Evolutionary conservation across 208 protist species (phyloP), one percentile per base, ranked within the genome.

Genomic region (Acanthamoeba castellanii): DNA sequence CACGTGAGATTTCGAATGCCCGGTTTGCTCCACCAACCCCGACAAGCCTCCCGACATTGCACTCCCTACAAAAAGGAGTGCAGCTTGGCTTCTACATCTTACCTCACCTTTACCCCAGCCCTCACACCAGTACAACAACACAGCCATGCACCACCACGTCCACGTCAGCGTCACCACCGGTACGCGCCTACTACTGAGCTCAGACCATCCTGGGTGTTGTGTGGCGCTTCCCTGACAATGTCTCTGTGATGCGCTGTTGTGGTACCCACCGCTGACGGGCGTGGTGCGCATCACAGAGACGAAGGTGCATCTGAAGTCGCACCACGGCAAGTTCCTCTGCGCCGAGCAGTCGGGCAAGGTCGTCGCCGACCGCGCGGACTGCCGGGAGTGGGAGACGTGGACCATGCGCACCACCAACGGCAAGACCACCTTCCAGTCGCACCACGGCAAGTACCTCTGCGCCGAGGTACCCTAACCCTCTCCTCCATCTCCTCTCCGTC

Each of bases 401-500:
- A 50, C 42, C 76, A 50, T 85, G 42, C 45, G 42, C 50, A 34
- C 25, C 50, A 52, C 20, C 34, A 59, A 59, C 76, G 76, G 76
- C 50, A n/a, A 59, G 50, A 22, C 45, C 45, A 85, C 42, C 50
- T 57, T 85, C 76, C 42, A 85, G 76, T 85, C 76, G 22, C 25
- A 25, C 34, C 76, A 85, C 76, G 45, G 50, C 76, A 50, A 50
- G 27, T 85, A 85, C 76, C 42, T 85, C 76, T 85, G 76, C 76
- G 76, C 76, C 50, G 34, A 37, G 32, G 50, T 50, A 57, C 32
- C 68, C 14, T 2, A 72, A 57, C 52, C 9, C 52, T 20, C 52
- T 18, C 52, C 52, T 18, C 20, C 4, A 2, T 37, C 37, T 37
- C 37, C n/a, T 1, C n/a, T 1, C 2, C 64, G n/a, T 34, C 2